A percentile compares a stretch with the other conserved stretches of the same genome.
These are phyloP conservation scores for Fusarium brevicatenulatum DNA, from an alignment of 2,329 filamentous ascomycete species.

Conservation along the genomic window DNA sequence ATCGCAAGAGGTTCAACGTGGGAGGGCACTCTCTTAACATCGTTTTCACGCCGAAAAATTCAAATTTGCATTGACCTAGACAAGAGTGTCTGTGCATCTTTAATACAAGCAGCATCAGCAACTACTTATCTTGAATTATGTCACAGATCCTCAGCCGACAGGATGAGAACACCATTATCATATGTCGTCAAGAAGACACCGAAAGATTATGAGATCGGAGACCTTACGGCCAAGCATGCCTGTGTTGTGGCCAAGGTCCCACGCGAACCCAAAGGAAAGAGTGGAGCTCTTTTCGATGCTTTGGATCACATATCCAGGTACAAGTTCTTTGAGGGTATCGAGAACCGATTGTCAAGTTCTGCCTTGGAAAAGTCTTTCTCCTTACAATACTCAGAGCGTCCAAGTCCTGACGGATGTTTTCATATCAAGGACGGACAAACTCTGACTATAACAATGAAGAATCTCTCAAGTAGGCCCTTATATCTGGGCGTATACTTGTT, in stretches of 20 bases:
- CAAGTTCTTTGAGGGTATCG: background rate
- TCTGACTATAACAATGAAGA: background rate
- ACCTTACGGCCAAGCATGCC: background rate
- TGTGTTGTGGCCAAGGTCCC: background rate
- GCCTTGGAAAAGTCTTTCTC: background rate
- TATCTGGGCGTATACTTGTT: background rate
- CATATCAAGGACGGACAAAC: background rate
- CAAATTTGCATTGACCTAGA: background rate
- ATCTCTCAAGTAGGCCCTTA: background rate
- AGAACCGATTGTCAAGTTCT: background rate
- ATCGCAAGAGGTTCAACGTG: background rate
- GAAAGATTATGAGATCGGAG: background rate
- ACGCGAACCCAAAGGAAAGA: background rate
- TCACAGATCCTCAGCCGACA: background rate
- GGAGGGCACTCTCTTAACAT: background rate
- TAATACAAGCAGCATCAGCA: background rate
- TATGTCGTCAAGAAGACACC: background rate
- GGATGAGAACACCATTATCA: background rate
- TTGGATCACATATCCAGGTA: background rate
- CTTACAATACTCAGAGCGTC: background rate
- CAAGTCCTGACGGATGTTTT: background rate
- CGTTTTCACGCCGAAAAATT: background rate
- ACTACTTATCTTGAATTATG: background rate
- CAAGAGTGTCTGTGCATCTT: background rate
- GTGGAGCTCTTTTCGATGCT: background rate